Percentiles rank a stretch among this genome's conserved stretches.
phyloP scores from a whole-genome alignment of 2,329 filamentous ascomycete genomes.

The Penicillium crustosum region DNA sequence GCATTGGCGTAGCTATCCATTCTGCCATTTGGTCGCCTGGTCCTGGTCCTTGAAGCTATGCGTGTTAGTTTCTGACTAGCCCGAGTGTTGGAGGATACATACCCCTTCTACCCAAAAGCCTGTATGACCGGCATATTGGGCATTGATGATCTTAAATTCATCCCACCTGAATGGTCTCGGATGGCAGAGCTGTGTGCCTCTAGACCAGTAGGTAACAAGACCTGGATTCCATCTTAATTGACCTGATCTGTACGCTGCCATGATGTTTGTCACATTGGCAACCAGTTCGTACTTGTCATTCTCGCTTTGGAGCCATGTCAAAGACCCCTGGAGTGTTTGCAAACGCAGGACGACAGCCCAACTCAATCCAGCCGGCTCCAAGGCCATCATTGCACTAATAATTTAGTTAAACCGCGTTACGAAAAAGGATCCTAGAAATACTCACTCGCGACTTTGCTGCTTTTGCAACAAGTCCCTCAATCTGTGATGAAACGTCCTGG shows the following conservation, averaged over 20 bases:
- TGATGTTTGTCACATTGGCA: background rate
- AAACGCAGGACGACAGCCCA: background rate
- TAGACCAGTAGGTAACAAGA: slow-evolving; percentile 10
- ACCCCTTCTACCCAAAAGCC: slow-evolving; percentile 4
- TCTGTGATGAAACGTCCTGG: background rate
- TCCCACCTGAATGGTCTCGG: background rate
- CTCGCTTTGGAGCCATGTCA: background rate
- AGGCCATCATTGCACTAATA: background rate
- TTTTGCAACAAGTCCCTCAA: background rate
- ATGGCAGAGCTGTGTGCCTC: background rate
- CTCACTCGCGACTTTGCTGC: background rate
- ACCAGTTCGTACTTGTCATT: background rate
- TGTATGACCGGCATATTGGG: background rate
- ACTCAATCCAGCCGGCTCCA: background rate
- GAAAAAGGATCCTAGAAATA: background rate
- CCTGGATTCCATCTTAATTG: background rate
- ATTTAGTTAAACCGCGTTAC: background rate
- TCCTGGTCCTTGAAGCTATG: background rate
- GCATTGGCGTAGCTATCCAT: background rate
- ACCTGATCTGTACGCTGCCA: background rate
- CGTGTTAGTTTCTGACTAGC: background rate
- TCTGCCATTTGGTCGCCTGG: background rate
- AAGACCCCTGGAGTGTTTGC: background rate
- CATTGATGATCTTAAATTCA: background rate
- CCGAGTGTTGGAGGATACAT: background rate